These are phyloP conservation scores for Rusavskia elegans DNA, from an alignment of 495 filamentous ascomycete genomes.

Conservation along the genomic window DNA sequence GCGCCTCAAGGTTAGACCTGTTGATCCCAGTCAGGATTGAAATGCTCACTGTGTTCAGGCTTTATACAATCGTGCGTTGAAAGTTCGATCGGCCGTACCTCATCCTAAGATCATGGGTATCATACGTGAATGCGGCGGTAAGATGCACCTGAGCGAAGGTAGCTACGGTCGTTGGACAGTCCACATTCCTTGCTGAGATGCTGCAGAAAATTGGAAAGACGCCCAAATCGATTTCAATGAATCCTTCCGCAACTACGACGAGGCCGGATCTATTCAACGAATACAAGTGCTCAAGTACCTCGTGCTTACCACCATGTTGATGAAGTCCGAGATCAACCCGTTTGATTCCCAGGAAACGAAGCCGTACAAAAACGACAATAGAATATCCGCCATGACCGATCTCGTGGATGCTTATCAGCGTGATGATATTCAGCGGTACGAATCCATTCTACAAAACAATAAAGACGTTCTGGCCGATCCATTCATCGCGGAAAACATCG, in stretches of 20 bases:
- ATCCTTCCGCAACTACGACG: constrained; percentile 97
- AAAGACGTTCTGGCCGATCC: constrained; percentile 79
- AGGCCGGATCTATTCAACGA: constrained; percentile 86
- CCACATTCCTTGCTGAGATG: constrained; percentile 5
- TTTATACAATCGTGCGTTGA: constrained; percentile 77
- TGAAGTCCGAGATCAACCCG: constrained; percentile 98
- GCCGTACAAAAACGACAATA: constrained; percentile 88
- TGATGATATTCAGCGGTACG: constrained; percentile 86
- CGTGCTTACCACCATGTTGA: constrained; percentile 91
- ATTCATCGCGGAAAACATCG: constrained; percentile 98
- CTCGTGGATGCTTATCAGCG: constrained; percentile 92
- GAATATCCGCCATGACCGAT: constrained; percentile 93
- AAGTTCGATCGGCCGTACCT: constrained; percentile 84
- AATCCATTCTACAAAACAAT: constrained; percentile 72
- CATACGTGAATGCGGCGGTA: constrained; percentile 95
- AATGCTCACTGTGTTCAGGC: constrained; percentile 22
- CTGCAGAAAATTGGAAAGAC: constrained; percentile 80
- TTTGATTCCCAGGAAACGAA: constrained; percentile 99
- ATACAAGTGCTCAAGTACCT: constrained; percentile 98
- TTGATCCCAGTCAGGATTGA: not conserved
- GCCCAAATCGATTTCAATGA: constrained; percentile 97
- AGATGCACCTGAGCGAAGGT: constrained; percentile 97
- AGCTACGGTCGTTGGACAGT: constrained; percentile 16
- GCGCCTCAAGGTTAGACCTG: constrained; percentile 52
- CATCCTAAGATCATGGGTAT: constrained; percentile 99